A percentile compares a stretch with the other conserved stretches of the same genome.
phyloP scores from a whole-genome alignment of 2,329 filamentous ascomycete genomes.

The Coccinonectria pachysandricola region DNA sequence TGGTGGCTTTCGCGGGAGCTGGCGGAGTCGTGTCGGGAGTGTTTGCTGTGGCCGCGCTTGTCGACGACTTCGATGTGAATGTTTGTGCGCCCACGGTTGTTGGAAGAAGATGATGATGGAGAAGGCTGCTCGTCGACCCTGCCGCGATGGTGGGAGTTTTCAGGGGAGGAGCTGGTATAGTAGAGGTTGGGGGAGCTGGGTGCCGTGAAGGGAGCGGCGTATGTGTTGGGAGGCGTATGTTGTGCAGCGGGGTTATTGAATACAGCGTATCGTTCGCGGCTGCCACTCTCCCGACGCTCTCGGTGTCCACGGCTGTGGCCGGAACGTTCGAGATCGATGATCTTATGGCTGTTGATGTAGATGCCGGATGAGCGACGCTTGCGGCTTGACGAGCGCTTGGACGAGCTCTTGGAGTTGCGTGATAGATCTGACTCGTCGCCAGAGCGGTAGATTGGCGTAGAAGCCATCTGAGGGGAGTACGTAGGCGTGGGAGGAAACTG shows the following conservation, averaged over 20 bases:
- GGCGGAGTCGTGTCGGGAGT: conserved; percentile 27
- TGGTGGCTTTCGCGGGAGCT: conserved; percentile 25
- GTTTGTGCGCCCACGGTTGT: conserved; percentile 14
- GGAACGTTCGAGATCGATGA: conserved; percentile 21
- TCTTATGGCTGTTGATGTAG: conserved; percentile 29
- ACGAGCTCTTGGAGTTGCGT: too few species aligned
- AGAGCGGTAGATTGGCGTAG: conserved; percentile 25
- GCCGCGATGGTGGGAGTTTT: conserved; percentile 18
- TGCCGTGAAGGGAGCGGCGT: conserved; percentile 28
- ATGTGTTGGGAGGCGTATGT: conserved; percentile 35
- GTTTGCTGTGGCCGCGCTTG: conserved; percentile 18
- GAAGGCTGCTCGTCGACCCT: conserved; percentile 31
- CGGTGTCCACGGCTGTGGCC: neutral
- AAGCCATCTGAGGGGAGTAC: conserved; percentile 22
- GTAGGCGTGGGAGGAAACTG: conserved; percentile 32
- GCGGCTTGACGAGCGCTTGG: conserved; percentile 21
- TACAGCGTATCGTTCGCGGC: conserved; percentile 34
- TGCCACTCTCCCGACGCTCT: conserved; percentile 17
- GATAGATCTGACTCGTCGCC: conserved; percentile 29
- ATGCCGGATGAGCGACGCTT: conserved; percentile 24
- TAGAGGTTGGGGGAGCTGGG: conserved; percentile 29
- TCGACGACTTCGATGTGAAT: conserved; percentile 30
- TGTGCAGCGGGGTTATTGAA: conserved; percentile 35
- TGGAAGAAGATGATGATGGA: too few species aligned
- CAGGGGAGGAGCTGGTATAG: conserved; percentile 15